Conservation (phyloP, 106 monocot species). For the Alisma plantagoaquatica region DNA sequence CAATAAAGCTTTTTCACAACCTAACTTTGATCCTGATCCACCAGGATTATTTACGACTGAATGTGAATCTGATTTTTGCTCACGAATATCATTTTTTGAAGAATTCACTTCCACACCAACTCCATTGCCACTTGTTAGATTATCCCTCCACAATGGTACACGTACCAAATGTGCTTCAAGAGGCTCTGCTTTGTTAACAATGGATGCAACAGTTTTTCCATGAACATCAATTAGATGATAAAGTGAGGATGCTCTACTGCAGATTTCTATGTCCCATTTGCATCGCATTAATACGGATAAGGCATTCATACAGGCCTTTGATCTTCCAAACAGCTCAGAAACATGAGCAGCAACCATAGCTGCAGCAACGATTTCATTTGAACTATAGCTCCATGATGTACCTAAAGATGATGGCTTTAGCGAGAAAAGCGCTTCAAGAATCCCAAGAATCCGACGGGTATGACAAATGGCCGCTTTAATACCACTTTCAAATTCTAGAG, state of each 20-base stretch:
- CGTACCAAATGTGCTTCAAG: conserved; percentile 53
- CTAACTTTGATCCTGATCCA: conserved; percentile 16
- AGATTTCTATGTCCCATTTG: conserved; percentile 90
- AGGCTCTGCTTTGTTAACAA: conserved; percentile 87
- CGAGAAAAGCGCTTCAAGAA: conserved; percentile 91
- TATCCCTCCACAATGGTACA: conserved; percentile 29
- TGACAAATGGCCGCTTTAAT: conserved; percentile 58
- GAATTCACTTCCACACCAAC: conserved; percentile 12
- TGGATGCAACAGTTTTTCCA: conserved; percentile 87
- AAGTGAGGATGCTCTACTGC: conserved; percentile 74
- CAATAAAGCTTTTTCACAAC: conserved; percentile 21
- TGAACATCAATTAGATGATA: conserved; percentile 93
- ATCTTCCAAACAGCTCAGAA: conserved; percentile 83
- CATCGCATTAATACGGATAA: conserved; percentile 79
- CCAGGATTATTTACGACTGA: conserved; percentile 8
- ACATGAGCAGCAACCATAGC: conserved; percentile 99
- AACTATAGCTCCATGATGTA: conserved; percentile 94
- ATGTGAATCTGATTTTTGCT: conserved; percentile 14
- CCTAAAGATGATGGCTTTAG: conserved; percentile 96
- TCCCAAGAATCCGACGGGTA: conserved; percentile 78
- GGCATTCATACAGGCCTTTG: conserved; percentile 89
- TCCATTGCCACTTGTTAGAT: conserved; percentile 10
- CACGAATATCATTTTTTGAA: conserved; percentile 7
- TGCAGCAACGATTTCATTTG: conserved; percentile 98
- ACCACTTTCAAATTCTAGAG: conserved; percentile 43